Evolutionary conservation across 2,329 filamentous ascomycete species (phyloP), one percentile per base, ranked within the genome.

Genomic region (Lecanicillium sp.): DNA sequence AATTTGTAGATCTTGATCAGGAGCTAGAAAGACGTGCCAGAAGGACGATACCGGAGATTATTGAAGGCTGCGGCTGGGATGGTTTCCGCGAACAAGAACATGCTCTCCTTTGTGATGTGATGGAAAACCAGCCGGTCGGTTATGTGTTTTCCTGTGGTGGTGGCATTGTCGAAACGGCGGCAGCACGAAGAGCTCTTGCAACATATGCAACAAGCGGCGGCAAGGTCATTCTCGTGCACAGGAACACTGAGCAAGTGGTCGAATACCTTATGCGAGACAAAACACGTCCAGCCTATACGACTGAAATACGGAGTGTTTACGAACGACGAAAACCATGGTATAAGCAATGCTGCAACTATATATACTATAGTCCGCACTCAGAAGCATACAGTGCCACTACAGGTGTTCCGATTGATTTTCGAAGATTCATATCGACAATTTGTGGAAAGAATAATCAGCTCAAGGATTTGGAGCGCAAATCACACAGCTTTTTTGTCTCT

Each of bases 111-210:
- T 73, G 77, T 46, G 76, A 80, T 30, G 75, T 85, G 19, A 77
- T 94, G 56, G 75, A 78, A 38, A 85, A 89, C 40, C 83, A 85
- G 50, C 68, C 84, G 2, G 75, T 71, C 3, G 83, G 83, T 4
- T 71, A 94, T 53, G 75, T 98, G 45, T 88, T 98, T 55, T 92
- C 92, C 1, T 96, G 90, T 48, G 92, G 92, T 38, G 92, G 92
- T 31, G 92, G 92, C 20, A 76, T 98, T 20, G 89, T 98, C 9
- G 92, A 98, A 58, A 85, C 78, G 1, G 75, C 83, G 1, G 82
- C 83, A 51, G 87, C 88, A 15, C 80, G 89, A 13, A 73, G 86
- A 45, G 60, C 94, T 19, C 75, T 98, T 27, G 68, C 72, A 18
- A 71, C 81, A 25, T 90, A 89, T 56, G 76, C 83, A 51, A 76